Base-by-base conservation (phyloP, 2,329 filamentous ascomycete species). In the Apiospora koreana region DNA sequence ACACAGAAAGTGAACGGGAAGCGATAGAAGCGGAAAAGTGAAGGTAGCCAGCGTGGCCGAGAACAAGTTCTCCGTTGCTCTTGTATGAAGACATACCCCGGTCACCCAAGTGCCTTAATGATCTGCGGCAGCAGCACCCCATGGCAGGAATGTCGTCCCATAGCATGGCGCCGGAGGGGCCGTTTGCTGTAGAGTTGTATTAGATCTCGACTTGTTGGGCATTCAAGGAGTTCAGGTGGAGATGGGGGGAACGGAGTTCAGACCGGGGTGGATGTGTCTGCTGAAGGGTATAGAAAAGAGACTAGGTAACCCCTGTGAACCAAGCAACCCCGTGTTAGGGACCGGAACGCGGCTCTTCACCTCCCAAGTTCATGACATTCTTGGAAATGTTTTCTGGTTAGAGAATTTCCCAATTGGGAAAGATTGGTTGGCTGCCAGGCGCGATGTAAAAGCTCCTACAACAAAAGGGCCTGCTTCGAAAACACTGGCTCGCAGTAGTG, bases 131-230 rank as follows among this genome's bases (percentile, higher is more conserved):
- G 42, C 16, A 67, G 31, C 2, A 31, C 5, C 5, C 16, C 23
- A 46, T 35, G 65, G 65, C 65, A 38, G 42, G 42, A 67, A 67
- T 16, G 8, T 67, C 65, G 35, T 67, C 65, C 65, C 65, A 46
- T 67, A 46, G 42, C 65, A 46, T 67, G 65, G 14, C 54, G 18
- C 54, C 31, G 54, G 54, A 38, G 54, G 54, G 31, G 28, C 54
- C 54, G 54, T 62, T 62, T 35, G 3, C 28, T 58, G 50, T 16
- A 35, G 28, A 58, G 50, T 35, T 21, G 54, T 38, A 46, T 31
- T 35, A 8, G 42, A 31, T 46, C 42, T 67, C n/a, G 25, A 46
- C 42, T n/a, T 62, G 31, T 62, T 62, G 65, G 38, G 38, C 38
- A n/a, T 16, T 45, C 41, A 66, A 66, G 50, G 54, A 67, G 23